Base-by-base conservation (phyloP, 176 grass and related monocot genomes). In the Chloris gayana region DNA sequence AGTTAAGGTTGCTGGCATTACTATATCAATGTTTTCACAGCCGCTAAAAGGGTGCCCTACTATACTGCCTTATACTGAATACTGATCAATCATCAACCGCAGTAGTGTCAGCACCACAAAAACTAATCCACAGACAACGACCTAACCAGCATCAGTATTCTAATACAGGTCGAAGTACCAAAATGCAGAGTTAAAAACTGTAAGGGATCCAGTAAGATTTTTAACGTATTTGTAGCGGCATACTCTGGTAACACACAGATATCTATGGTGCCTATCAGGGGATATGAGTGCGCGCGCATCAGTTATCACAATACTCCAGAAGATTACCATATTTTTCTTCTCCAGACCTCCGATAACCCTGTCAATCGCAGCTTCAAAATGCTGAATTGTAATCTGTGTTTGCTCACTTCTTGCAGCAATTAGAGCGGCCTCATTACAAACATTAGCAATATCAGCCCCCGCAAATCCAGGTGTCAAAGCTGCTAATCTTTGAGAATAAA, bases 401-500 rank as follows among this genome's bases (percentile, higher is more conserved):
- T 88, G 77, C 49, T 93, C 92, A 66, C 21, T 83, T 53, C 95
- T 88, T 58, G 84, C 96, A 88, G 92, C 93, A 65, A 95, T 91
- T 69, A 98, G 82, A 84, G 92, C 92, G 27, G 92, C 92, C 64
- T 98, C 92, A 50, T 98, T 95, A 75, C 96, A 98, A 79, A 98
- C 88, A 87, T 98, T 95, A 18, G 92, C 96, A 85, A 98, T 98
- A 61, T 98, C 92, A 51, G 92, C 96, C 73, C 90, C 92, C 79
- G 92, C 90, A 91, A 98, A 98, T 29, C 92, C 96, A 85, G 92
- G 96, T 42, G 92, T 95, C 51, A 98, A 76, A 60, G 96, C 90
- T 73, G 96, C 96, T 79, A 98, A 66, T 88, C 92, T 91, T 78
- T 98, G 88, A 25, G 96, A 98, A 88, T 95, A 98, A 87, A 93